A percentile compares a stretch with the other conserved stretches of the same genome.
These are phyloP conservation scores for Halenospora varia DNA, from an alignment of 495 filamentous ascomycete species.

Conservation along the genomic window DNA sequence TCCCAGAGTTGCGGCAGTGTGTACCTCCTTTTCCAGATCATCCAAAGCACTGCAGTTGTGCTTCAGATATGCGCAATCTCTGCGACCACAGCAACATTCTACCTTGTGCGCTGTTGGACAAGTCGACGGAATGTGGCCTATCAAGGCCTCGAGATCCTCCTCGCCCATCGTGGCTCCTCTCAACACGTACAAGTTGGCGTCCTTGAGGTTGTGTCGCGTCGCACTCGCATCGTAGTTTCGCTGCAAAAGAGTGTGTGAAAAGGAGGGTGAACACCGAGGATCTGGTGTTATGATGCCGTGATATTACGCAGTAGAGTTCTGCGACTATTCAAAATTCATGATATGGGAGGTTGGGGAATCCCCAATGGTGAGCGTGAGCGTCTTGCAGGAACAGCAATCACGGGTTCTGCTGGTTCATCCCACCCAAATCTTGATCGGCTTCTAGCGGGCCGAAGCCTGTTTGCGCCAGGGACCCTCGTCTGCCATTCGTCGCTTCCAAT, in stretches of 20 bases:
- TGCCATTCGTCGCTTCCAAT: neutral
- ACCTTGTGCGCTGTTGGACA: conserved; percentile 10
- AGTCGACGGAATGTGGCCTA: conserved; percentile 20
- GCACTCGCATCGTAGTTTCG: conserved; percentile 16
- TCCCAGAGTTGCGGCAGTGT: conserved; percentile 77
- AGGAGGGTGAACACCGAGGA: neutral
- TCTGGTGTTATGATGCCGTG: neutral
- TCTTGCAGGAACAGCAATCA: neutral
- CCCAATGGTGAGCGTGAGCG: neutral
- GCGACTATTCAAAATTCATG: neutral
- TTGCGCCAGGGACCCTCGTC: neutral
- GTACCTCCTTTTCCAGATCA: conserved; percentile 80
- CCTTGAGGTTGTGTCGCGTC: conserved; percentile 9
- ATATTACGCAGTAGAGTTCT: neutral
- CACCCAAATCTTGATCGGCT: neutral
- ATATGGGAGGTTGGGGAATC: neutral
- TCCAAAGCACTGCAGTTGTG: conserved; percentile 74
- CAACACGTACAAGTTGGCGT: conserved; percentile 2
- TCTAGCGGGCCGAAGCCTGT: neutral
- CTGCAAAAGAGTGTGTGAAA: neutral
- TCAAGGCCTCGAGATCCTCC: conserved; percentile 16
- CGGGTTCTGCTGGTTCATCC: neutral
- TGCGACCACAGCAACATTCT: conserved; percentile 78
- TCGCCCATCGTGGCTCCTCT: neutral
- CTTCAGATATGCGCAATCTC: conserved; percentile 73